These are phyloP conservation scores for Cucumis sativus DNA, from an alignment of 306 rosid species.

Conservation along the genomic window Cucumber_9930_V3 NC_026656.2:20586501-20587000, in stretches of 20 bases:
- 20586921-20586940: not conserved
- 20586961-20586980: not conserved
- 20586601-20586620: not conserved
- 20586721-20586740: constrained; percentile 61
- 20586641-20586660: not conserved
- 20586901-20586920: not conserved
- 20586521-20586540: not conserved
- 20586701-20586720: constrained; percentile 52
- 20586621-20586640: not conserved
- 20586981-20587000: not conserved
- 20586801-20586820: not conserved
- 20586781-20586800: not conserved
- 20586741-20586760: constrained; percentile 28
- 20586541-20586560: not conserved
- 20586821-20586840: no score
- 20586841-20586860: no score
- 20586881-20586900: not conserved
- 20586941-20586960: not conserved
- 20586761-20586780: not conserved
- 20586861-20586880: not conserved
- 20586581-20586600: not conserved
- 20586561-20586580: not conserved
- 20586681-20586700: constrained; percentile 36
- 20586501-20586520: not conserved
- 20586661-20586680: not conserved